Base-by-base conservation (phyloP, 2,329 filamentous ascomycete species). In the Phialocephala sp. region DNA sequence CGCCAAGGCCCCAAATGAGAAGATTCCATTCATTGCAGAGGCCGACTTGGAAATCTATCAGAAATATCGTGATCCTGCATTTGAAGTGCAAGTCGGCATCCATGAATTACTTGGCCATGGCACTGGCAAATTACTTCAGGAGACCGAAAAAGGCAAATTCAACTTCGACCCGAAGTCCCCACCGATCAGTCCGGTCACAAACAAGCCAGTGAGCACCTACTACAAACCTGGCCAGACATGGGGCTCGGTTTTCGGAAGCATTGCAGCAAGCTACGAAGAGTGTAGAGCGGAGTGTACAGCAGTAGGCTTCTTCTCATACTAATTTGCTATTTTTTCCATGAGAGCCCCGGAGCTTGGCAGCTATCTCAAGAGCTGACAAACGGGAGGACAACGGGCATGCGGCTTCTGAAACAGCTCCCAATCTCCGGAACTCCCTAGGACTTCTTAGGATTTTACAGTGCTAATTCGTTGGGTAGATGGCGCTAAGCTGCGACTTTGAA, bases 181-280 rank as follows among this genome's bases (percentile, higher is more conserved):
- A 8, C 94, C 94, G 0, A 80, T 92, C 60, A 96, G 88, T 74
- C 94, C 94, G 0, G 79, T 97, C 47, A 92, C 88, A 5, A 84
- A 87, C 67, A 90, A 94, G 78, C 91, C 91, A 0, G 84, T 97
- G 57, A 87, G 86, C 1, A 92, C 90, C 1, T 97, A 91, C 89
- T 98, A 98, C 82, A 97, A 95, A 79, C 93, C 93, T 2, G 93
- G 93, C 2, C 92, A 97, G 79, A 98, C 94, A 0, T 98, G 94
- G 94, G 91, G 92, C 63, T 93, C 90, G 5, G 92, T 97, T 0
- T 98, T 98, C 75, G 93, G 94, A 32, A 87, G 91, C 67, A 87
- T 96, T 69, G 93, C 94, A 43, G 92, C 91, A 3, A 92, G 90
- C 18, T 97, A 97, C 75, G 94, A 98, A 79, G 94, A 98, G 79